Percentiles rank a stretch among this genome's conserved stretches.
Evolutionary conservation across 345 rosid species (phyloP).

Genomic region (Hibiscus trionum): DNA sequence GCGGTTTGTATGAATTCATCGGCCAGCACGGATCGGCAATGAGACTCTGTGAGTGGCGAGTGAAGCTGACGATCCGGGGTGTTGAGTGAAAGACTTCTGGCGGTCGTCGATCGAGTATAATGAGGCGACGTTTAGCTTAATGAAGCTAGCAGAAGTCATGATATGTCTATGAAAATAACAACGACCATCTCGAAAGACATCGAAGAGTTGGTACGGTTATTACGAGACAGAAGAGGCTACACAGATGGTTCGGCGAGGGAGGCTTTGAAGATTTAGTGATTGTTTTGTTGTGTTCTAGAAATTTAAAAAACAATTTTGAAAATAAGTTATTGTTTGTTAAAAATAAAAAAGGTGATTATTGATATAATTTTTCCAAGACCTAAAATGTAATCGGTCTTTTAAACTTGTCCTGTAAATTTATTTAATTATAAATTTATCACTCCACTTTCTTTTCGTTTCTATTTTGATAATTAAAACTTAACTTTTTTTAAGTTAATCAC

Average conservation of each 20-base stretch:
- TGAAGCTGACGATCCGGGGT: conserved; percentile 25
- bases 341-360: no score
- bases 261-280: background rate
- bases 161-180: background rate
- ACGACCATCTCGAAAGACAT: background rate
- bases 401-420: no score
- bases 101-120: conserved; percentile 51
- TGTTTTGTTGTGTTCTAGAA: background rate
- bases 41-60: conserved; percentile 29
- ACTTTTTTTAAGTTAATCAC: no score
- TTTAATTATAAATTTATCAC: no score
- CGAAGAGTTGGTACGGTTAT: background rate
- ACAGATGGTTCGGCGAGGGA: background rate
- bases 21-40: conserved; percentile 66
- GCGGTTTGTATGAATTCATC: conserved; percentile 88
- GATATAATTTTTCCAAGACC: no score
- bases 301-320: no score
- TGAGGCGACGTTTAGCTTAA: conserved; percentile 53
- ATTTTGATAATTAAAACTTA: no score
- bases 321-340: no score
- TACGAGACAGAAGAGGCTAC: background rate
- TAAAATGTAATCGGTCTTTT: no score
- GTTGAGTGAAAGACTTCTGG: conserved; percentile 42
- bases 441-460: no score
- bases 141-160: conserved; percentile 74